Evolutionary conservation across 2,329 filamentous ascomycete genomes (phyloP).

Genomic region (Fusarium humuli): DNA sequence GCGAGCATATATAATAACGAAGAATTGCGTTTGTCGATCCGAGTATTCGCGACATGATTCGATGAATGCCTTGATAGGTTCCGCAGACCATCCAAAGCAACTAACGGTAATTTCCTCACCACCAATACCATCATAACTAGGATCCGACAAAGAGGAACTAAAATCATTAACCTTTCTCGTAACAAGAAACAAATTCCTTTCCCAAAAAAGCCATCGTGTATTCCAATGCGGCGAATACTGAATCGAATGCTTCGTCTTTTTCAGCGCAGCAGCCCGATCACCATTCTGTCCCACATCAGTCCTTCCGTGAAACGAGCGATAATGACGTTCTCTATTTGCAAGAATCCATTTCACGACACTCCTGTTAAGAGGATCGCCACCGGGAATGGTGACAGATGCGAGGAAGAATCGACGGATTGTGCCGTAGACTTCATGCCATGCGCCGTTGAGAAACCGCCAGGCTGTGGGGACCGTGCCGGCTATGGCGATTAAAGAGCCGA

Average conservation of each 20-base stretch:
- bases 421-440: constrained; percentile 54
- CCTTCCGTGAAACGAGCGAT: constrained; percentile 58
- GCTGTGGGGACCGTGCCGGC: constrained; percentile 56
- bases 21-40: constrained; percentile 61
- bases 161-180: constrained; percentile 56
- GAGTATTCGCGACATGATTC: constrained; percentile 61
- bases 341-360: constrained; percentile 61
- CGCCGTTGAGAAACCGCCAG: constrained; percentile 52
- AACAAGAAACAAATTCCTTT: constrained; percentile 59
- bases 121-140: constrained; percentile 59
- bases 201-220: constrained; percentile 62
- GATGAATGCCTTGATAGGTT: constrained; percentile 60
- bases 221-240: constrained; percentile 61
- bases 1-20: constrained; percentile 61
- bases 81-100: constrained; percentile 63
- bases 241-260: constrained; percentile 56
- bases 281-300: constrained; percentile 52
- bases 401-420: constrained; percentile 58
- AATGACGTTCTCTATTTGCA: constrained; percentile 53
- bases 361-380: constrained; percentile 58
- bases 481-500: constrained; percentile 59
- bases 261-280: constrained; percentile 55
- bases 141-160: constrained; percentile 53
- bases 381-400: constrained; percentile 58
- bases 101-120: constrained; percentile 61